Base-by-base conservation (phyloP, 176 grass and related monocot species). In the Triticum turgidum region DNA sequence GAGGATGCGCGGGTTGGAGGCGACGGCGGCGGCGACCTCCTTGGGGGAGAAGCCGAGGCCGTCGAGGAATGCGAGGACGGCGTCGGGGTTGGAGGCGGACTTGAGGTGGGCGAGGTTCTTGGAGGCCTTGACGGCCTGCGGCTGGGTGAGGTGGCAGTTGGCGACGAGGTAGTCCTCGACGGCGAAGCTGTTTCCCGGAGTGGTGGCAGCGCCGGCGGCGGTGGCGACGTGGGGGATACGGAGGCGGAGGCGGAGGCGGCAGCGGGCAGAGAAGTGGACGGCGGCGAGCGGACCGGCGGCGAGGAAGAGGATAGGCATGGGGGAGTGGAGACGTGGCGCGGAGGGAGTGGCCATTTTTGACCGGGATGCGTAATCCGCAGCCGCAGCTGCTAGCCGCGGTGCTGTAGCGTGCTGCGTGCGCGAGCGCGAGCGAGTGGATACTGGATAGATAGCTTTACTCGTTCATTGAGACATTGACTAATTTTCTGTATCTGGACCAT, bases 31-130 rank as follows among this genome's bases (percentile, higher is more conserved):
- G 41, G 89, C 58, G 33, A 90, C 75, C 84, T 90, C 89, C 80
- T 72, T 87, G 5, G 80, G 12, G 54, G 84, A 90, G 58, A 90
- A 69, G 5, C 89, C 84, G 13, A 90, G 58, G 41, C 38, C 89
- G 33, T 69, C 66, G 24, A 90, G 89, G 80, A 90, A 90, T 59
- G 84, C 74, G 80, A 90, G 89, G 47, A 84, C 85, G 47, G 89
- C 85, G 81, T 91, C 89, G 7, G 89, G 44, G 81, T 91, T 91
- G 76, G 85, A 75, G 68, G 76, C 4, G 68, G 89, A 91, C 76
- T 91, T 91, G 89, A 91, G 85, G 85, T 91, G 89, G 49, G 89
- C 61, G 38, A 91, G 82, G 62, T 73, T 80, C 77, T 88, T 88
- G 70, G 89, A 87, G 21, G 89, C 89, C 85, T 91, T 91, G 85